Evolutionary conservation across 768 basidiomycete species (phyloP).

Genomic region (Pisolithus microcarpus): DNA sequence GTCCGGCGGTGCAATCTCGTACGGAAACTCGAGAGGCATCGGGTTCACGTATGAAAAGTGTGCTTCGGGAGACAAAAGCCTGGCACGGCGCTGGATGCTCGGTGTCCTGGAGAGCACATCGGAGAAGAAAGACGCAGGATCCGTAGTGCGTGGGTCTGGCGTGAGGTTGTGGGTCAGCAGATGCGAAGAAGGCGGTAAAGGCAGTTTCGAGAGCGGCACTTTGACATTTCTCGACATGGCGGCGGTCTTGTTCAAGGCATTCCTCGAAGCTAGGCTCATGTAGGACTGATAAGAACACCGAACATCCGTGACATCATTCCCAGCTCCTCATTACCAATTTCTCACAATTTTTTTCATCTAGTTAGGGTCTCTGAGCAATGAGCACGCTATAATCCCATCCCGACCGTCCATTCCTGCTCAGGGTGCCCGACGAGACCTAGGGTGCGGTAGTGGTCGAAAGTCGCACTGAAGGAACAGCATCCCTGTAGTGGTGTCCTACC

Average conservation of each 20-base stretch:
- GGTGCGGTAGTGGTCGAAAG: too few relatives aligned
- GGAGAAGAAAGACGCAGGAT: slow-evolving; percentile 43
- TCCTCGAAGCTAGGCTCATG: slow-evolving; percentile 14
- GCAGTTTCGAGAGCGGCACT: slow-evolving; percentile 39
- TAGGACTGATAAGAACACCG: too few relatives aligned
- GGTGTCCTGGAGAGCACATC: slow-evolving; percentile 44
- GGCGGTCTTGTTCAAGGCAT: slow-evolving; percentile 4
- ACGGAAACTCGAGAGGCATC: slow-evolving; percentile 78
- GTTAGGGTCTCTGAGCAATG: slow-evolving; percentile 2
- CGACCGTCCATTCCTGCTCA: too few relatives aligned
- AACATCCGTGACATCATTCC: too few relatives aligned
- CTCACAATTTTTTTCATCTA: too few relatives aligned
- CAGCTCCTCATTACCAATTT: too few relatives aligned
- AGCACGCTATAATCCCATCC: too few relatives aligned
- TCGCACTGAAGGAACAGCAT: too few relatives aligned
- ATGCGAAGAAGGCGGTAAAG: slow-evolving; percentile 38
- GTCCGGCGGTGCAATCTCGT: slow-evolving; percentile 52
- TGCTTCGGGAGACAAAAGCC: slow-evolving; percentile 43
- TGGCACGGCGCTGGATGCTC: slow-evolving; percentile 65
- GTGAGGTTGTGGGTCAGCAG: slow-evolving; percentile 44
- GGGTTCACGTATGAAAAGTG: slow-evolving; percentile 85
- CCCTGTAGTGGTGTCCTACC: too few relatives aligned
- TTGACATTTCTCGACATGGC: slow-evolving; percentile 18
- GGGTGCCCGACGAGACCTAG: too few relatives aligned
- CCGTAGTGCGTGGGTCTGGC: slow-evolving; percentile 52